A percentile compares a stretch with the other conserved stretches of the same genome.
These are phyloP conservation scores for Bimuria novae-zelandiae DNA, from an alignment of 2,329 filamentous ascomycete genomes.

Conservation along the genomic window DNA sequence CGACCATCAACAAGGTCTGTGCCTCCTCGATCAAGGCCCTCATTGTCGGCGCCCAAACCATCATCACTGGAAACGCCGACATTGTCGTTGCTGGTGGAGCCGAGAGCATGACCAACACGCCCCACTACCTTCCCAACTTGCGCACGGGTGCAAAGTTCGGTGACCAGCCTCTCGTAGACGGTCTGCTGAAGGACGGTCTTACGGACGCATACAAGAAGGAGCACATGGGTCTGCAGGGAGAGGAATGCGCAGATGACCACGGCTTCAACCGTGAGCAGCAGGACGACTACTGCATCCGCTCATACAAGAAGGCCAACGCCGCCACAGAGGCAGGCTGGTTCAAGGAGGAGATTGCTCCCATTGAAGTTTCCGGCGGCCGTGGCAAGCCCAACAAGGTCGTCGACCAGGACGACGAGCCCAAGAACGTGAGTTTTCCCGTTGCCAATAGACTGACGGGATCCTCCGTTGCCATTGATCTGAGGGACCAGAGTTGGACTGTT, in stretches of 20 bases:
- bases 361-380: conserved; percentile 84
- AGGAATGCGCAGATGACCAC: conserved; percentile 89
- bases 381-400: conserved; percentile 85
- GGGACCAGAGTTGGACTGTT: background rate
- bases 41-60: conserved; percentile 92
- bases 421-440: conserved; percentile 66
- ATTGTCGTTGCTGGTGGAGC: conserved; percentile 92
- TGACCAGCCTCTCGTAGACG: conserved; percentile 85
- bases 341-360: conserved; percentile 81
- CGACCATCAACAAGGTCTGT: conserved; percentile 99
- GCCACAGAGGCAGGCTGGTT: conserved; percentile 83
- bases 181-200: conserved; percentile 90
- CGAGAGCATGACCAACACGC: conserved; percentile 98
- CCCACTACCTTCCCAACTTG: conserved; percentile 90
- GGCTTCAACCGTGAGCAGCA: conserved; percentile 80
- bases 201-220: conserved; percentile 95
- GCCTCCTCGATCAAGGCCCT: conserved; percentile 93
- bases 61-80: conserved; percentile 92
- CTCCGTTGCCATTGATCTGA: background rate
- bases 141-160: conserved; percentile 93
- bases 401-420: conserved; percentile 90
- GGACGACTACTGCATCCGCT: conserved; percentile 93
- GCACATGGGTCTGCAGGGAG: conserved; percentile 92
- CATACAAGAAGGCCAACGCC: conserved; percentile 90
- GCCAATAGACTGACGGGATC: conserved; percentile 35